Conservation (phyloP, 1,139 yeast genomes). For the Blastobotrys illinoisensis region DNA sequence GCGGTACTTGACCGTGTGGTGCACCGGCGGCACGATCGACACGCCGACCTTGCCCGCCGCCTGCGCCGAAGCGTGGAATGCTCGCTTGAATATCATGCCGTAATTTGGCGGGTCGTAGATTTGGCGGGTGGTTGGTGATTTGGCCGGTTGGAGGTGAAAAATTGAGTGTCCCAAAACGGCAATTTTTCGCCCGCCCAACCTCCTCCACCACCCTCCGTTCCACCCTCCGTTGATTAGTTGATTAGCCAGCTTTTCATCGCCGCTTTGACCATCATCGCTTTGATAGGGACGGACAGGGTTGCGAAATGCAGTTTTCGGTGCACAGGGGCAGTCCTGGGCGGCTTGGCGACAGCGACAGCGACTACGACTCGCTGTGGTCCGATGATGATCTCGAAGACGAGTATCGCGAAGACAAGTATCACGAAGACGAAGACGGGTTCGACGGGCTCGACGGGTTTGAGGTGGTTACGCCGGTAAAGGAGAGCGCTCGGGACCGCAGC, state of each 20-base stretch:
- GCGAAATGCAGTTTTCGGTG: not conserved
- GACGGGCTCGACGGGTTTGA: not conserved
- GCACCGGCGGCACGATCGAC: slow-evolving; percentile 83
- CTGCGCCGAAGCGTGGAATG: slow-evolving; percentile 27
- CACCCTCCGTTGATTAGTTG: not conserved
- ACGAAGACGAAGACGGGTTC: no score
- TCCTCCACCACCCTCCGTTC: not conserved
- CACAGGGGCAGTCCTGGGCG: not conserved
- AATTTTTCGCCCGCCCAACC: not conserved
- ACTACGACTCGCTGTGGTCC: slow-evolving; percentile 20
- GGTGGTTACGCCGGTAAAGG: not conserved
- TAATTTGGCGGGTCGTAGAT: not conserved
- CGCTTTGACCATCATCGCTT: no score
- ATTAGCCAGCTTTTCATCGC: no score
- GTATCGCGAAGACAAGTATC: slow-evolving; percentile 8
- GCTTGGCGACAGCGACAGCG: slow-evolving; percentile 12
- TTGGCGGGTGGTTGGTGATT: no score
- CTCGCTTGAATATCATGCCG: slow-evolving; percentile 10
- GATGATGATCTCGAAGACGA: slow-evolving; percentile 17
- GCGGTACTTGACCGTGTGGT: slow-evolving; percentile 72
- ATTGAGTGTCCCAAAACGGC: not conserved
- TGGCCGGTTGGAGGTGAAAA: not conserved
- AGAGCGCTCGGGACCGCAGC: slow-evolving; percentile 4
- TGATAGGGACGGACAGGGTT: not conserved
- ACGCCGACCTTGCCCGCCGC: slow-evolving; percentile 47